Base-by-base conservation (phyloP, 2,329 filamentous ascomycete species). In the Fusarium nanum region DNA sequence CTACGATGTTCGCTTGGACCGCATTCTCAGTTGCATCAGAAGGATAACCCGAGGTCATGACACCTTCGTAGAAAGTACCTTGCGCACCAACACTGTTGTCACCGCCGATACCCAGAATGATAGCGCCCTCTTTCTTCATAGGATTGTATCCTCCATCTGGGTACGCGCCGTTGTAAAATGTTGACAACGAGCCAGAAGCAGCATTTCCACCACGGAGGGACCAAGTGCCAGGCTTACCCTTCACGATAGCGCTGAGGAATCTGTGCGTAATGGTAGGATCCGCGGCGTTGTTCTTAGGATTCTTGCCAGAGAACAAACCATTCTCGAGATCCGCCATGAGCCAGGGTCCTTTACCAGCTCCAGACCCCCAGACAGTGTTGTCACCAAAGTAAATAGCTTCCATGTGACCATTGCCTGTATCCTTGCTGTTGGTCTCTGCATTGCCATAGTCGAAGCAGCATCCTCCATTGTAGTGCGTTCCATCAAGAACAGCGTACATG, bases 321-420 rank as follows among this genome's bases (percentile, higher is more conserved):
- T 91, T 90, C 75, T 92, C 89, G 0, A 92, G 83, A 77, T 92
- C 89, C 1, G 88, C 89, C 88, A 91, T 91, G 70, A 91, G 76
- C 89, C 89, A 91, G 0, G 89, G 89, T 0, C 89, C 89, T 45
- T 71, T 83, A 46, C 88, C 89, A 6, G 85, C 59, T 11, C 89
- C 89, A 10, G 76, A 78, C 20, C 89, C 89, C 86, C 87, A 90
- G 68, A 63, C 62, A 0, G 81, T 87, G 76, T 74, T 84, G 75
- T 81, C 79, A 2, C 89, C 89, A 71, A 83, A 91, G 82, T 91
- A 91, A 61, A 91, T 87, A 57, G 89, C 87, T 75, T 92, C 89
- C 89, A 92, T 92, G 73, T 91, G 88, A 18, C 87, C 89, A 56
- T 86, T 84, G 5, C 89, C 89, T 0, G 87, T 86, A 62, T 88